phyloP scores from a whole-genome alignment of 2,329 filamentous ascomycete genomes.

The Stromatinia cepivora region DNA sequence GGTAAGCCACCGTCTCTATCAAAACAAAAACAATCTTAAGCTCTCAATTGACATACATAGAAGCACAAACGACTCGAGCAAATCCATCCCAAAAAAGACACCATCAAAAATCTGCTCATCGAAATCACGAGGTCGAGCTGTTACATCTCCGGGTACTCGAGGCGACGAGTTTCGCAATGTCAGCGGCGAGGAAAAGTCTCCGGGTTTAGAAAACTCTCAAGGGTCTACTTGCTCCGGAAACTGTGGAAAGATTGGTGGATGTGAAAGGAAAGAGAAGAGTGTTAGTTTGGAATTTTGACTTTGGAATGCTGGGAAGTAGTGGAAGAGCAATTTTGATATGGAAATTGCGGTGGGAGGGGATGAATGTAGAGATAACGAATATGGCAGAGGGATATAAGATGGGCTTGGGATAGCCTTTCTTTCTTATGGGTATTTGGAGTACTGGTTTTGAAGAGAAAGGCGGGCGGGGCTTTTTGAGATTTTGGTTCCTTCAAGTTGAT shows the following conservation, averaged over 20 bases:
- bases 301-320: too few species aligned
- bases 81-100: background rate
- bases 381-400: too few species aligned
- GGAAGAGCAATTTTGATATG: background rate
- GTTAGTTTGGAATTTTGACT: slow-evolving; percentile 1
- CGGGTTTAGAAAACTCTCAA: too few species aligned
- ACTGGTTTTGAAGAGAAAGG: too few species aligned
- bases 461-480: too few species aligned
- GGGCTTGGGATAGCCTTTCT: background rate
- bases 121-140: background rate
- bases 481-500: background rate
- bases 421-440: background rate
- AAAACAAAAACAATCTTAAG: background rate
- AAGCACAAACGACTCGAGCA: background rate
- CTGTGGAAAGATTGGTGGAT: slow-evolving; percentile 1
- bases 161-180: background rate
- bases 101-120: slow-evolving; percentile 8
- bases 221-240: background rate
- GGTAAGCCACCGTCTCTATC: background rate
- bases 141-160: background rate
- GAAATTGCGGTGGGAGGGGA: background rate
- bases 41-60: background rate
- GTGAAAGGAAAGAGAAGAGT: background rate
- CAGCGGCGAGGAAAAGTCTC: too few species aligned
- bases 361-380: background rate